Evolutionary conservation across 202 grass and related monocot species (phyloP), one percentile per base, ranked within the genome.

Genomic region (Cymbopogon flexuosus): DNA sequence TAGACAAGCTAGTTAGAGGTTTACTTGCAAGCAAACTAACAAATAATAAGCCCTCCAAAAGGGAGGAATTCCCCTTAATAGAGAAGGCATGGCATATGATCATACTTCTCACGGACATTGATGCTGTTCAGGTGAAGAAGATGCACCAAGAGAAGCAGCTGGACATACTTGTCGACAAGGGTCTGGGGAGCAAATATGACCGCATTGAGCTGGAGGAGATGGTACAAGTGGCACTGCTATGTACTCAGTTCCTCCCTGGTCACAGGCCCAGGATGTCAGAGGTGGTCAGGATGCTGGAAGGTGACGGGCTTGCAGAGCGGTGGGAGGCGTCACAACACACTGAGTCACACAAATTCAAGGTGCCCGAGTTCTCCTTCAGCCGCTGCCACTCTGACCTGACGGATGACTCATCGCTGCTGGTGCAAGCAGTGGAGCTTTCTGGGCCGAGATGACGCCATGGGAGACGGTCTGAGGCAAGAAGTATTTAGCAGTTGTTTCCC

Each of bases 211-310:
- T 97, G 33, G 91, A 91, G 82, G 94, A 97, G 82, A 93, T 88
- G 85, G 87, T 93, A 68, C 91, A 88, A 83, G 94, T 94, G 11
- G 94, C 91, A 0, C 74, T 97, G 30, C 70, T 97, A 76, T 97
- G 94, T 81, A 97, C 94, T 18, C 94, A 94, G 69, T 90, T 94
- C 78, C 87, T 97, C 42, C 91, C 91, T 24, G 77, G 87, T 39
- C 80, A 93, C 51, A 76, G 94, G 40, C 94, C 94, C 31, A 91
- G 82, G 45, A 97, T 94, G 91, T 94, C 94, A 22, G 94, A 97
- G 70, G 91, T 92, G 72, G 89, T 94, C 19, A 79, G 89, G 47
- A 97, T 97, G 91, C 94, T 97, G 2, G 91, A 97, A 87, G 94
- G 94, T 3, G 94, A 97, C 1, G 94, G 94, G 4, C 89, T 97